These are phyloP conservation scores for Russula earlei DNA, from an alignment of 768 basidiomycete species.

Conservation along the genomic window DNA sequence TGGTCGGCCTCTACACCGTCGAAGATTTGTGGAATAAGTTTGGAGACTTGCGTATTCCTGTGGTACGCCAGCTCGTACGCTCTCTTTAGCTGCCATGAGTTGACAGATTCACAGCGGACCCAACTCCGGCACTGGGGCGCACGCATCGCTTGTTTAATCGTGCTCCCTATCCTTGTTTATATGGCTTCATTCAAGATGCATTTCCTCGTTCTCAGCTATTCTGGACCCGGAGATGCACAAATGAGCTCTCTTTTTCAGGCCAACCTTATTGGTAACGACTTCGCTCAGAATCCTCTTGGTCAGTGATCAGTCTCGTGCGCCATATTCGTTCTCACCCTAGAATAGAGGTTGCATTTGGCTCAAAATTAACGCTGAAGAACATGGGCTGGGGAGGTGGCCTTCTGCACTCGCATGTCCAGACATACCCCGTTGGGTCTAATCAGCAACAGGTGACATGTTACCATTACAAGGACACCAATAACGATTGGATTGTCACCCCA, in stretches of 20 bases:
- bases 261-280: slow-evolving; percentile 89
- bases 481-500: slow-evolving; percentile 78
- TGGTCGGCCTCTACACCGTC: slow-evolving; percentile 93
- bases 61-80: slow-evolving; percentile 41
- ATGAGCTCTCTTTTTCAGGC: slow-evolving; percentile 99
- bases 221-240: slow-evolving; percentile 94
- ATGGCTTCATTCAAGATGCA: slow-evolving; percentile 94
- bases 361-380: slow-evolving; percentile 88
- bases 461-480: slow-evolving; percentile 99
- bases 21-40: slow-evolving; percentile 99
- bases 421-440: slow-evolving; percentile 80
- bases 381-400: slow-evolving; percentile 97
- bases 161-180: slow-evolving; percentile 88
- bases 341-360: slow-evolving; percentile 80
- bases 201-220: slow-evolving; percentile 88
- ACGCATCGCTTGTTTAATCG: slow-evolving; percentile 72
- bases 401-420: slow-evolving; percentile 94
- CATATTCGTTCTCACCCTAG: neutral
- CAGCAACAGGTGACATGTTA: slow-evolving; percentile 99
- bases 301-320: slow-evolving; percentile 15
- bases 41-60: slow-evolving; percentile 86
- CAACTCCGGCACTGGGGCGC: slow-evolving; percentile 90
- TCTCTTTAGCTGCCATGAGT: neutral
- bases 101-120: slow-evolving; percentile 45
- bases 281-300: slow-evolving; percentile 84